phyloP scores from a whole-genome alignment of 2,329 filamentous ascomycete genomes.

The Cordyceps cicadae region DNA sequence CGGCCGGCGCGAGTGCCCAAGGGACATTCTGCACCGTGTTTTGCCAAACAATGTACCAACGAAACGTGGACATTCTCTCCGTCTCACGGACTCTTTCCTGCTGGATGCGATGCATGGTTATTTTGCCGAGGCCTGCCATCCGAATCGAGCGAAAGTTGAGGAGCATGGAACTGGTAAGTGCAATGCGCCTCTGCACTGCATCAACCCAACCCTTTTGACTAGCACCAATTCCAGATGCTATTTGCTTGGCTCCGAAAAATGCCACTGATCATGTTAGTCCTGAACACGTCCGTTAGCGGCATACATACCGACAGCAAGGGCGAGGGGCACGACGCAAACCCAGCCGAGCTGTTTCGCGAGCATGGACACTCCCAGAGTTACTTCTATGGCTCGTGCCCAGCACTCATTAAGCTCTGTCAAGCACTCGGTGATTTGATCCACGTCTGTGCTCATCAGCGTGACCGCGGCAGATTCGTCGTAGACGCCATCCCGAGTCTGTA shows the following conservation, averaged over 20 bases:
- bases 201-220: conserved; percentile 15
- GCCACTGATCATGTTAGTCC: conserved; percentile 6
- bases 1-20: conserved; percentile 13
- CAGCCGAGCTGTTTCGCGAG: conserved; percentile 17
- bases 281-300: background rate
- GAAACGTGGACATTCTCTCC: conserved; percentile 5
- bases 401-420: conserved; percentile 15
- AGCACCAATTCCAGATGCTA: conserved; percentile 13
- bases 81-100: conserved; percentile 25
- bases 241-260: conserved; percentile 13
- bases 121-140: conserved; percentile 30
- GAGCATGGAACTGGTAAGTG: conserved; percentile 22
- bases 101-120: conserved; percentile 25
- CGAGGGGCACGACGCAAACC: conserved; percentile 15
- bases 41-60: conserved; percentile 15
- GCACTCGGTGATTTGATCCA: conserved; percentile 10
- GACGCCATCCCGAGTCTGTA: conserved; percentile 12
- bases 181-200: conserved; percentile 15
- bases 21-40: conserved; percentile 15
- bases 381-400: conserved; percentile 17
- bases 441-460: conserved; percentile 15
- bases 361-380: conserved; percentile 13
- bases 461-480: conserved; percentile 14
- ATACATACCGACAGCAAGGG: conserved; percentile 14
- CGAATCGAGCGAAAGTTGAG: conserved; percentile 31